Evolutionary conservation across 1,139 yeast species (phyloP), one percentile per base, ranked within the genome.

Genomic region (Debaryomyces subglobosus): DNA sequence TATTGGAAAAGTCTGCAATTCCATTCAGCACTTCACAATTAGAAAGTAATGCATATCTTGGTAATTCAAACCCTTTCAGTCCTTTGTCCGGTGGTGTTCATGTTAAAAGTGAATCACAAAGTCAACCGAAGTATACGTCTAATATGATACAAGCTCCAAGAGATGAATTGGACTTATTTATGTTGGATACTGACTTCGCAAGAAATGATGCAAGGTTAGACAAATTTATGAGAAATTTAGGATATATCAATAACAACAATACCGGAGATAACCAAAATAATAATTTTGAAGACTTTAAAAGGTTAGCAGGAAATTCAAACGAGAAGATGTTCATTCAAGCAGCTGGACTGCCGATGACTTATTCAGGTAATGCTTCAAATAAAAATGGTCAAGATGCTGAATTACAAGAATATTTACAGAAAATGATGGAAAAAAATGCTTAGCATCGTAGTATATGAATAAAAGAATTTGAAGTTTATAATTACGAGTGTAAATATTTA

Each of bases 201-300:
- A 49, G 45, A 34, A 51, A 48, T 34, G 55, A 50, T 27, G 38
- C 43, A 15, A 53, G 54, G 23, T 46, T 49, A 33, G 55, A 52
- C 35, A 50, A 49, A 33, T 54, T 54, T 37, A 52, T 54, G 56
- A 49, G 47, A 30, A 53, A 54, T 32, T 45, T 54, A 44, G 57
- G 57, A 9, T 53, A 47, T 42, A 46, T 54, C 8, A 43, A 41
- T 34, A 21, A 41, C 27, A 21, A 29, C 25, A 39, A 39, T 23
- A 34, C 10, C 10, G 21, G 23, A 1, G 44, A 44, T 20, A 39
- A 21, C 13, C 25, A 23, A n/a, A 21, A 40, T 15, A 13, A 29
- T n/a, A 40, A 30, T 21, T 40, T 40, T 29, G 43, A 30, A 40
- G 25, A 40, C 30, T 40, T 40, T 12, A 30, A 40, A 12, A 40